phyloP scores from a whole-genome alignment of 1,139 yeast genomes.

The Geotrichum reessii region DNA sequence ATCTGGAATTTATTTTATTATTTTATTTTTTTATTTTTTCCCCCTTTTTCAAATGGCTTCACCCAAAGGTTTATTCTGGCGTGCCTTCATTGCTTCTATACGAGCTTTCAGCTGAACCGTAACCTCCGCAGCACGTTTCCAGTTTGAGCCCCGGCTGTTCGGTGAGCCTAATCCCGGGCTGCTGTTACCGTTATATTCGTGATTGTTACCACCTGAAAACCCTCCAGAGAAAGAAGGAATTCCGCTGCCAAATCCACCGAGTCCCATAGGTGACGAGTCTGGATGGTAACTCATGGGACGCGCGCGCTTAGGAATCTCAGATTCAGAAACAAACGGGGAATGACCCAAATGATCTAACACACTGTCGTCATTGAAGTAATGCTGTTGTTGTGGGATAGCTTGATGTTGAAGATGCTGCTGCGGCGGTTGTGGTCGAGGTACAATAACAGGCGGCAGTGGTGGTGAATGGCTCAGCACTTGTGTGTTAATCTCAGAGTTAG shows the following conservation, averaged over 20 bases:
- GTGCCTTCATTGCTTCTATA: conserved; percentile 81
- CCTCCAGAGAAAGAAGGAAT: neutral
- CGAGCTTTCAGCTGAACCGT: conserved; percentile 80
- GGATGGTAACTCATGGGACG: neutral
- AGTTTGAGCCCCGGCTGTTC: conserved; percentile 38
- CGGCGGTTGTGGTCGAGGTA: neutral
- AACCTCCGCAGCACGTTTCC: conserved; percentile 88
- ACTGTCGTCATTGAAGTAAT: neutral
- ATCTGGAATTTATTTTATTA: no score
- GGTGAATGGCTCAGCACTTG: neutral
- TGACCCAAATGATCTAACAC: neutral
- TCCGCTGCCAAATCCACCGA: neutral
- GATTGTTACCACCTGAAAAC: neutral
- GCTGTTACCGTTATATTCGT: neutral
- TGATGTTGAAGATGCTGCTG: neutral
- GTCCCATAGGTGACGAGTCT: neutral
- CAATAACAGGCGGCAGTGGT: neutral
- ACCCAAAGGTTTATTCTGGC: conserved; percentile 3
- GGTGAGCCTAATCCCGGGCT: neutral
- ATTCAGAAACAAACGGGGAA: neutral
- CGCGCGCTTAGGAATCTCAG: neutral
- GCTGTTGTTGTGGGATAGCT: neutral
- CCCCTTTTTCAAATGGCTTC: neutral
- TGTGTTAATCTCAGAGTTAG: neutral
- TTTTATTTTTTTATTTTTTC: no score